Evolutionary conservation across 2,329 filamentous ascomycete genomes (phyloP).

Genomic region (Xylaria multiplex): DNA sequence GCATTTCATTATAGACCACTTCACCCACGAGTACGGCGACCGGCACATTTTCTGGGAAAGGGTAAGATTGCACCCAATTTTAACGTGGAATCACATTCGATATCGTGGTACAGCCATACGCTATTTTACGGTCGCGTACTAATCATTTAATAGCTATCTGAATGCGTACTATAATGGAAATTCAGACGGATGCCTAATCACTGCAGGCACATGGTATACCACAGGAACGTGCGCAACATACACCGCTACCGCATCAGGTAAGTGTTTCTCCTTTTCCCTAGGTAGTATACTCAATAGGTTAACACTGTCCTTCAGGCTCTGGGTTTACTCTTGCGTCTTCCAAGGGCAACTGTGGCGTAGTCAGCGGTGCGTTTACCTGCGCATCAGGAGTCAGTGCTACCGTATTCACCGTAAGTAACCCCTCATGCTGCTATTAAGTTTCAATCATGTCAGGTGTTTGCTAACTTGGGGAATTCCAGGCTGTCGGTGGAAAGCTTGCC

Average conservation of each 20-base stretch:
- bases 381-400: constrained; percentile 54
- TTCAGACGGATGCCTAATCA: constrained; percentile 73
- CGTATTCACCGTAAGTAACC: constrained; percentile 37
- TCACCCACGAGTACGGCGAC: constrained; percentile 52
- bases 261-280: background rate
- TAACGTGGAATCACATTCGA: background rate
- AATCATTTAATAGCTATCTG: constrained; percentile 56
- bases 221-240: constrained; percentile 75
- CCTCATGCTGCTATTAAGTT: background rate
- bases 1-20: constrained; percentile 38
- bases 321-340: constrained; percentile 67
- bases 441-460: rapidly evolving
- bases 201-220: constrained; percentile 73
- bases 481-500: constrained; percentile 36
- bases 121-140: background rate
- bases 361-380: constrained; percentile 64
- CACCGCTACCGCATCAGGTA: constrained; percentile 58
- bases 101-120: background rate
- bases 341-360: constrained; percentile 68
- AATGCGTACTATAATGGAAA: constrained; percentile 62
- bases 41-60: constrained; percentile 60
- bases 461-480: constrained; percentile 15
- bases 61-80: constrained; percentile 7
- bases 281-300: background rate
- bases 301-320: constrained; percentile 39